These are phyloP conservation scores for Pyricularia sp. DNA, from an alignment of 2,329 filamentous ascomycete species.

Conservation along the genomic window DNA sequence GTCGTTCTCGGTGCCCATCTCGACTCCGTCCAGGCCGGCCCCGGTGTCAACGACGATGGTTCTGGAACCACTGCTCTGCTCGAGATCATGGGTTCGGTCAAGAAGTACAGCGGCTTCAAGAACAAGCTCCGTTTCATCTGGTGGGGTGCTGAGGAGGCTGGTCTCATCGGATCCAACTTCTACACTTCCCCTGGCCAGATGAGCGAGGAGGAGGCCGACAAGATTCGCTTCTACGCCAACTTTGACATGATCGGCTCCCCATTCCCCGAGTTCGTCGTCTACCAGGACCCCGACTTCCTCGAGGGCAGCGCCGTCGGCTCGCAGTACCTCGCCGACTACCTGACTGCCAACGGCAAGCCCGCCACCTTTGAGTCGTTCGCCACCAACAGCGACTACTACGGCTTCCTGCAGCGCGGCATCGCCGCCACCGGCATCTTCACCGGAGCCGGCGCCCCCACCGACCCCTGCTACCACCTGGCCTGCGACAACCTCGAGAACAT, in stretches of 20 bases:
- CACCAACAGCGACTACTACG: constrained; percentile 47
- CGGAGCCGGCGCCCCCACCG: constrained; percentile 42
- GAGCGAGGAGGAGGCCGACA: constrained; percentile 32
- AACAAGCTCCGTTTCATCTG: constrained; percentile 50
- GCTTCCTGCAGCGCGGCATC: constrained; percentile 48
- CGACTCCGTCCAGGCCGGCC: constrained; percentile 38
- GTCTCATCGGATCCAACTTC: constrained; percentile 45
- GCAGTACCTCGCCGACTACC: constrained; percentile 54
- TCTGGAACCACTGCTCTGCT: constrained; percentile 50
- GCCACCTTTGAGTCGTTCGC: constrained; percentile 44
- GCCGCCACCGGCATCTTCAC: constrained; percentile 47
- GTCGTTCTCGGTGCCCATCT: constrained; percentile 33
- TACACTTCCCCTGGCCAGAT: constrained; percentile 35
- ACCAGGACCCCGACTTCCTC: constrained; percentile 31
- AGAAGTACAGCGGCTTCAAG: constrained; percentile 42
- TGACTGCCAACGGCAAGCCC: constrained; percentile 56
- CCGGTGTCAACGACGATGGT: constrained; percentile 59
- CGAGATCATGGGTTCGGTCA: constrained; percentile 47
- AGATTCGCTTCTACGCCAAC: constrained; percentile 46
- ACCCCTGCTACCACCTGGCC: constrained; percentile 34
- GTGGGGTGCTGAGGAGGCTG: constrained; percentile 49
- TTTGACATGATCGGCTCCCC: constrained; percentile 49
- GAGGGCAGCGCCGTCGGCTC: constrained; percentile 27
- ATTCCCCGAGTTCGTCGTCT: constrained; percentile 42
- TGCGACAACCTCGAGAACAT: constrained; percentile 42